Evolutionary conservation across 129 eudicot species (phyloP).

Genomic region (Centrapalus pauciflorus): DNA sequence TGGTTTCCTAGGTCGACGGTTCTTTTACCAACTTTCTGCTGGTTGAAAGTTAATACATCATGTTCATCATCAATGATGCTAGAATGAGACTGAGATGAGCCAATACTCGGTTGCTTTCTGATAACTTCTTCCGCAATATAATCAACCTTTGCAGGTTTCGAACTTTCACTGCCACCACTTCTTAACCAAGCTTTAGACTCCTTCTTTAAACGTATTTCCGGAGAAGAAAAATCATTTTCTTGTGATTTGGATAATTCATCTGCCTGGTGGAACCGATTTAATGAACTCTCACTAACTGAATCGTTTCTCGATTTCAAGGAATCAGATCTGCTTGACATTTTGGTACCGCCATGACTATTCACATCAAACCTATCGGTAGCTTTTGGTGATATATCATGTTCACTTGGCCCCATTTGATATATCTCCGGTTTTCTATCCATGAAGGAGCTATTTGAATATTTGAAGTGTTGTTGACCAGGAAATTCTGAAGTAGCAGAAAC

Average conservation of each 20-base stretch:
- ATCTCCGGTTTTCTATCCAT: conserved; percentile 30
- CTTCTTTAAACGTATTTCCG: conserved; percentile 13
- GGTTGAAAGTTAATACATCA: conserved; percentile 15
- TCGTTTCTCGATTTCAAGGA: conserved; percentile 37
- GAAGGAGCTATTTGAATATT: conserved; percentile 30
- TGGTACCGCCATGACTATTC: no score
- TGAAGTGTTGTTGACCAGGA: conserved; percentile 17
- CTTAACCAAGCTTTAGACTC: conserved; percentile 10
- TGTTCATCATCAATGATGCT: conserved; percentile 23
- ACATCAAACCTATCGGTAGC: no score
- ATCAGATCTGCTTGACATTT: conserved; percentile 19
- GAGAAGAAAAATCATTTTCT: conserved; percentile 13
- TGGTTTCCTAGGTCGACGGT: conserved; percentile 20
- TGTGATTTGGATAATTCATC: conserved; percentile 20
- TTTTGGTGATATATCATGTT: conserved; percentile 12
- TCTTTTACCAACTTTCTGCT: conserved; percentile 22
- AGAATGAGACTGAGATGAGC: conserved; percentile 38
- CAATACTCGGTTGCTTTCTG: conserved; percentile 25
- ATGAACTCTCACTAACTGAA: conserved; percentile 26
- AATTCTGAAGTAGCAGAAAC: conserved; percentile 10
- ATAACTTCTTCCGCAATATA: conserved; percentile 22
- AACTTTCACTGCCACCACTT: conserved; percentile 17
- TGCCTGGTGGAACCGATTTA: conserved; percentile 10
- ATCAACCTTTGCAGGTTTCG: conserved; percentile 20
- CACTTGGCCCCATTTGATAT: conserved; percentile 15